A percentile compares a stretch with the other conserved stretches of the same genome.
Conservation (phyloP, 768 basidiomycete species). For the Podaxis rugospora region DNA sequence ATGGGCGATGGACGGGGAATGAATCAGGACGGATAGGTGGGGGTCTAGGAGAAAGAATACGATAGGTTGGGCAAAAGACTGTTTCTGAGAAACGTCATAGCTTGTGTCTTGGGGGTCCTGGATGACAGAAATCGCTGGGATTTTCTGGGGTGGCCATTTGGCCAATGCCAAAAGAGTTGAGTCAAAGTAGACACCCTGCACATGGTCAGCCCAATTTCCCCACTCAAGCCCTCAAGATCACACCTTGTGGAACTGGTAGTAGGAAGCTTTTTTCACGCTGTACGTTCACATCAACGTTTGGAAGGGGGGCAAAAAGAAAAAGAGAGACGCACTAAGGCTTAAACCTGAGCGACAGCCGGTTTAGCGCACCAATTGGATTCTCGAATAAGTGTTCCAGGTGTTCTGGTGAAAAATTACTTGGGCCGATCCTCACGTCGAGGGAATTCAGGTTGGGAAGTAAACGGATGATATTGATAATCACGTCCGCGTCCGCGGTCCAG, state of each 20-base stretch:
- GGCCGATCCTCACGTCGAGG: conserved; percentile 67
- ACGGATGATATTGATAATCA: conserved; percentile 63
- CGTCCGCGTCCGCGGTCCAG: conserved; percentile 74
- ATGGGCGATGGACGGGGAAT: conserved; percentile 41
- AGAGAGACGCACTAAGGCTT: conserved; percentile 69
- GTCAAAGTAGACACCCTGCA: conserved; percentile 81
- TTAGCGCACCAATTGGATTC: conserved; percentile 41
- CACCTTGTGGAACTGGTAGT: conserved; percentile 79
- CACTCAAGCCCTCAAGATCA: background rate
- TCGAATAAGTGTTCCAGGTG: conserved; percentile 67
- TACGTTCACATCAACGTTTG: conserved; percentile 1
- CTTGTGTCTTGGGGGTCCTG: conserved; percentile 56
- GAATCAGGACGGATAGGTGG: conserved; percentile 39
- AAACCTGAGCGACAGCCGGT: conserved; percentile 64
- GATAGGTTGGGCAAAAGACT: conserved; percentile 77
- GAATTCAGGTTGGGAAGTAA: conserved; percentile 47
- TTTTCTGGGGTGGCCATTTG: conserved; percentile 47
- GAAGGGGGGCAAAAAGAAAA: background rate
- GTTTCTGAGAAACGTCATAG: conserved; percentile 20
- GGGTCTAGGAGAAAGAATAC: conserved; percentile 74
- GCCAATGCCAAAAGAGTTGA: conserved; percentile 59
- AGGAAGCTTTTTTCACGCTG: conserved; percentile 70
- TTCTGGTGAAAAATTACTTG: conserved; percentile 73
- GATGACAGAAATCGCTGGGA: conserved; percentile 54
- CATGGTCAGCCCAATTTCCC: background rate